phyloP scores from a whole-genome alignment of 1,284 basidiomycete genomes.

The Ustilago esculenta region DNA sequence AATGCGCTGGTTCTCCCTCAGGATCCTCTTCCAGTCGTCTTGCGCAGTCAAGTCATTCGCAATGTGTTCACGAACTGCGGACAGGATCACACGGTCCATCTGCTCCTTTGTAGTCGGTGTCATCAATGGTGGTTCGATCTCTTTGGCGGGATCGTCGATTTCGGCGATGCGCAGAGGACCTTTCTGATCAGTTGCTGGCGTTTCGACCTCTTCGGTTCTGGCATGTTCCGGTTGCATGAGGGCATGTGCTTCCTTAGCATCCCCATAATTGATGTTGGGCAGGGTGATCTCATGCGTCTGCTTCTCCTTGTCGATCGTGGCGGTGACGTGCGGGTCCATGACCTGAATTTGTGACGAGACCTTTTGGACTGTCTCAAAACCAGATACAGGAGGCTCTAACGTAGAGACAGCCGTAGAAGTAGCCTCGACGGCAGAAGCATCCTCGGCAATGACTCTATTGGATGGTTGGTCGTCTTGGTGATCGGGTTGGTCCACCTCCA shows the following conservation, averaged over 20 bases:
- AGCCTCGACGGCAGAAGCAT: neutral
- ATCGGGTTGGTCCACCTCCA: neutral
- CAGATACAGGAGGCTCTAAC: conserved; percentile 1
- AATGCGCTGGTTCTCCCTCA: conserved; percentile 41
- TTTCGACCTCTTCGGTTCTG: conserved; percentile 38
- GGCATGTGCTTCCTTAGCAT: conserved; percentile 28
- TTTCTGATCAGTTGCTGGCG: conserved; percentile 12
- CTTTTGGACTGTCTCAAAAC: neutral
- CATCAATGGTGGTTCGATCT: conserved; percentile 30
- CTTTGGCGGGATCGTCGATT: conserved; percentile 24
- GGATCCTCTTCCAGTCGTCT: conserved; percentile 26
- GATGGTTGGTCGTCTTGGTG: neutral
- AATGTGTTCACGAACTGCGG: conserved; percentile 19
- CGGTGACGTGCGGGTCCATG: conserved; percentile 29
- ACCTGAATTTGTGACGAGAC: conserved; percentile 22
- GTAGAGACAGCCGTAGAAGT: neutral
- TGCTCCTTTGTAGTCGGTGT: conserved; percentile 50
- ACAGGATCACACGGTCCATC: conserved; percentile 22
- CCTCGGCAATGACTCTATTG: neutral
- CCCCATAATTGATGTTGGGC: conserved; percentile 27
- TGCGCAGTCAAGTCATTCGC: neutral
- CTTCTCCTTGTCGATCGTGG: conserved; percentile 27
- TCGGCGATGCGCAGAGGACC: conserved; percentile 31
- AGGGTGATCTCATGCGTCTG: conserved; percentile 27
- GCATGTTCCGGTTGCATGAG: conserved; percentile 26